Evolutionary conservation across 441 rosid genomes (phyloP).

Genomic region (Dalechampia spathulata): DNA sequence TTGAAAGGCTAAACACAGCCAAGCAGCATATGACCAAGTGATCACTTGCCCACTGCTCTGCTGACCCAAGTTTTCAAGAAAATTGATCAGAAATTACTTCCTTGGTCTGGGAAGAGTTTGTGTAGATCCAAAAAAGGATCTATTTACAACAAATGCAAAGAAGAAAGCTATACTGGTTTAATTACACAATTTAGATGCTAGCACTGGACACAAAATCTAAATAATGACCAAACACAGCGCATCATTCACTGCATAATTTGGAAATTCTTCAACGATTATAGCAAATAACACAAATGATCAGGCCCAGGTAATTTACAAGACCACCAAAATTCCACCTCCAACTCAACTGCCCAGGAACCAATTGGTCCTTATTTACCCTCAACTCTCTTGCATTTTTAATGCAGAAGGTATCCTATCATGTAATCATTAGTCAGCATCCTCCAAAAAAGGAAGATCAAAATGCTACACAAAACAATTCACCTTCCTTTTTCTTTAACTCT

Average conservation of each 20-base stretch:
- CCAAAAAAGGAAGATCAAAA: too few species aligned
- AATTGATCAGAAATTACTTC: constrained; percentile 20
- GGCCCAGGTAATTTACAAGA: background rate
- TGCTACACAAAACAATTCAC: too few species aligned
- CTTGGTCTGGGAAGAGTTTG: constrained; percentile 21
- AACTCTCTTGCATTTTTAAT: background rate
- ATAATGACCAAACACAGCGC: background rate
- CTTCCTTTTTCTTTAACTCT: too few species aligned
- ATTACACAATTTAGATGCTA: constrained; percentile 5
- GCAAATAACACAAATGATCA: background rate
- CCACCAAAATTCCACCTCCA: background rate
- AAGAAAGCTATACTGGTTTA: constrained; percentile 12
- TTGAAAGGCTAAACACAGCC: constrained; percentile 26
- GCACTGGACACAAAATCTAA: constrained; percentile 9
- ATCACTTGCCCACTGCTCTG: constrained; percentile 26
- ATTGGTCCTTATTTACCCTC: background rate
- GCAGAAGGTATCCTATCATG: background rate
- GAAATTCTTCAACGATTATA: background rate
- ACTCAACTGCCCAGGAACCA: background rate
- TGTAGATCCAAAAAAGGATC: constrained; percentile 19
- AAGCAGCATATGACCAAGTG: constrained; percentile 25
- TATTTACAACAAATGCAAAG: constrained; percentile 11
- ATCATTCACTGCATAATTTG: background rate
- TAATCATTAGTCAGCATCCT: too few species aligned
- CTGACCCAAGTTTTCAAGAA: constrained; percentile 34